These are phyloP conservation scores for Mycosphaerella sp. DNA, from an alignment of 2,329 filamentous ascomycete genomes.

Conservation along the genomic window DNA sequence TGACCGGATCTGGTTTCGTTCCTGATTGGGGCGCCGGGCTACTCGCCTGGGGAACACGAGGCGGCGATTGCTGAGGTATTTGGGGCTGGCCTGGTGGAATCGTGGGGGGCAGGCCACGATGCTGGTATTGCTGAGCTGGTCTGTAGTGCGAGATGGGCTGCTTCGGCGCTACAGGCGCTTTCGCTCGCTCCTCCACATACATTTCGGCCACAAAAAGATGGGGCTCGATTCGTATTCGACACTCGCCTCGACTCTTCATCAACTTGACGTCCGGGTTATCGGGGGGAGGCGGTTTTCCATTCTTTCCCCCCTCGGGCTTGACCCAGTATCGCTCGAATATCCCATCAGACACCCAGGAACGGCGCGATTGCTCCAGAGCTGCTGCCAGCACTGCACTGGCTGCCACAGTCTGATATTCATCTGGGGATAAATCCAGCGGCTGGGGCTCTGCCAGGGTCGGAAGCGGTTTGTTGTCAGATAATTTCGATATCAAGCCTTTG, in stretches of 20 bases:
- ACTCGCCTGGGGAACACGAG: background rate
- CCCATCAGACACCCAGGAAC: conserved; percentile 61
- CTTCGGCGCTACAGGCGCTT: conserved; percentile 33
- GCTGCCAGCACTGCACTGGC: conserved; percentile 71
- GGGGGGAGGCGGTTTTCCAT: conserved; percentile 47
- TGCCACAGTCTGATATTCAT: conserved; percentile 66
- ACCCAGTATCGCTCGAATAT: conserved; percentile 74
- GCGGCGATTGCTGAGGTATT: conserved; percentile 9
- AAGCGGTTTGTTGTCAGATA: conserved; percentile 60
- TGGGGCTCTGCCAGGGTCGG: conserved; percentile 65
- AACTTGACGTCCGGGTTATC: conserved; percentile 33
- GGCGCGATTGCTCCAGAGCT: conserved; percentile 65
- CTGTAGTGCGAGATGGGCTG: conserved; percentile 15
- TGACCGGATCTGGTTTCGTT: conserved; percentile 61
- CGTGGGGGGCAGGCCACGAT: conserved; percentile 5
- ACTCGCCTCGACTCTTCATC: conserved; percentile 56
- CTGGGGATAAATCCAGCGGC: conserved; percentile 53
- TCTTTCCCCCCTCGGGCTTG: conserved; percentile 64
- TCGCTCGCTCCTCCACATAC: conserved; percentile 63
- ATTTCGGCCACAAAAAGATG: conserved; percentile 72
- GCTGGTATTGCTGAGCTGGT: conserved; percentile 17
- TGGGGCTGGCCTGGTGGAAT: conserved; percentile 8
- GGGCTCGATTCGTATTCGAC: conserved; percentile 70
- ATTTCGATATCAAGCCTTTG: conserved; percentile 51
- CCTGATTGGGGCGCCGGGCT: conserved; percentile 16